Evolutionary conservation across 2,329 filamentous ascomycete species (phyloP).

Genomic region (Calonectria hongkongensis): DNA sequence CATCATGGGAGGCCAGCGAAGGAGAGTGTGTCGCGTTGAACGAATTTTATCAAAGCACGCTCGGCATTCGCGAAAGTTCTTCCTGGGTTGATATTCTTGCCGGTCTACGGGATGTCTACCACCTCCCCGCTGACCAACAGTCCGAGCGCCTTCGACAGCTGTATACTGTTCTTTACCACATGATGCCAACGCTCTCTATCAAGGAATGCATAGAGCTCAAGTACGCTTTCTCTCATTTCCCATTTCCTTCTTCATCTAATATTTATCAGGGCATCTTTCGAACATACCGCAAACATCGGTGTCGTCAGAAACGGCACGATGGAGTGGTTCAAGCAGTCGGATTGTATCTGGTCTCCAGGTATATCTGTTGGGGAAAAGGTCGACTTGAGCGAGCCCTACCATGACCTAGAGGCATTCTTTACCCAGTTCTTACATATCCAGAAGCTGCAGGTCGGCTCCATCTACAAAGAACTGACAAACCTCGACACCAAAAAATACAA

Average conservation of each 20-base stretch:
- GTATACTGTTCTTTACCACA: conserved; percentile 47
- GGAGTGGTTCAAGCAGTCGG: conserved; percentile 41
- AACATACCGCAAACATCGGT: conserved; percentile 44
- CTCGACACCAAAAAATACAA: conserved; percentile 38
- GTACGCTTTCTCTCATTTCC: conserved; percentile 32
- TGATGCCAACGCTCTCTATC: conserved; percentile 42
- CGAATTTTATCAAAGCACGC: conserved; percentile 49
- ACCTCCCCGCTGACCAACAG: conserved; percentile 42
- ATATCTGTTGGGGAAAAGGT: conserved; percentile 45
- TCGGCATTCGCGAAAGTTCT: conserved; percentile 43
- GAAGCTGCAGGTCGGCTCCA: conserved; percentile 43
- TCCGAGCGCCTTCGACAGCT: conserved; percentile 11
- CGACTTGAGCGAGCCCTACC: conserved; percentile 48
- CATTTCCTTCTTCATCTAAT: fast-evolving
- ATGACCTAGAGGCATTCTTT: conserved; percentile 49
- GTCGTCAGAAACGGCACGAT: conserved; percentile 43
- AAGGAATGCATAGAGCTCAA: conserved; percentile 44
- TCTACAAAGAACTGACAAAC: conserved; percentile 46
- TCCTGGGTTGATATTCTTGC: conserved; percentile 42
- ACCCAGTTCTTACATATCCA: conserved; percentile 46
- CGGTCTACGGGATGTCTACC: conserved; percentile 5
- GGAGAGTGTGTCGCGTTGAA: conserved; percentile 48
- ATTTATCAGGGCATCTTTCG: conserved; percentile 38
- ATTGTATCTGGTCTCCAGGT: conserved; percentile 49
- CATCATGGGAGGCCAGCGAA: conserved; percentile 50